phyloP scores from a whole-genome alignment of 2,329 filamentous ascomycete genomes.

The Lecanicillium sp. region DNA sequence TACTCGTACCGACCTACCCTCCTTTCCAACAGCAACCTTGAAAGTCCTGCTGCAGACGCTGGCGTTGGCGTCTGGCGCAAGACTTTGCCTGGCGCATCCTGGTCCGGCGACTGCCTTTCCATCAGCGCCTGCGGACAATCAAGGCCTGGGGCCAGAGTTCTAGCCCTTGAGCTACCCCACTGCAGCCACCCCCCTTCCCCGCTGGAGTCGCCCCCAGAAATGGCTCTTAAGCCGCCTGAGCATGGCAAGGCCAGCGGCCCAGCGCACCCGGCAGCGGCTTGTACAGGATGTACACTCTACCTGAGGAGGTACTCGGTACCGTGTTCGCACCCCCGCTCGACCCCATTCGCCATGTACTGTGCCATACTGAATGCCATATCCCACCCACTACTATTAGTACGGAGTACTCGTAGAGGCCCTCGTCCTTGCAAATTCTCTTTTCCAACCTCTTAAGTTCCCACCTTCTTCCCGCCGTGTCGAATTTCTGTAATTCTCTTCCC shows the following conservation, averaged over 20 bases:
- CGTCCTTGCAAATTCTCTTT: neutral
- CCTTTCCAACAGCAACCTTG: no score
- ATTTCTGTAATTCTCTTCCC: slow-evolving; percentile 10
- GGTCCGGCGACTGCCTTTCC: no score
- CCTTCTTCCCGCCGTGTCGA: neutral
- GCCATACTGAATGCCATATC: no score
- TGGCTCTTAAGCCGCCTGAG: neutral
- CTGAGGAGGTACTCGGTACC: no score
- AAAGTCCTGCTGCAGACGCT: no score
- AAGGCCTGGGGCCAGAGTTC: neutral
- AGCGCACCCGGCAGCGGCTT: neutral
- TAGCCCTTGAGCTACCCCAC: neutral
- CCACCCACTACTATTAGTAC: no score
- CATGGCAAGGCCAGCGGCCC: neutral
- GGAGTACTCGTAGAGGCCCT: neutral
- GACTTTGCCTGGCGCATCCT: no score
- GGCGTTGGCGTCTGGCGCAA: no score
- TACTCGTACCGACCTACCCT: neutral
- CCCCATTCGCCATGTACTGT: no score
- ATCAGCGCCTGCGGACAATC: neutral
- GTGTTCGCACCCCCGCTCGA: no score
- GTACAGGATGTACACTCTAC: neutral
- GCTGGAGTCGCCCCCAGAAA: neutral
- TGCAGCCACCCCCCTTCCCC: neutral
- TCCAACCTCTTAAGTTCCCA: neutral